Evolutionary conservation across 2,329 filamentous ascomycete genomes (phyloP), one percentile per base, ranked within the genome.

Genomic region (Diaporthe sp.): DNA sequence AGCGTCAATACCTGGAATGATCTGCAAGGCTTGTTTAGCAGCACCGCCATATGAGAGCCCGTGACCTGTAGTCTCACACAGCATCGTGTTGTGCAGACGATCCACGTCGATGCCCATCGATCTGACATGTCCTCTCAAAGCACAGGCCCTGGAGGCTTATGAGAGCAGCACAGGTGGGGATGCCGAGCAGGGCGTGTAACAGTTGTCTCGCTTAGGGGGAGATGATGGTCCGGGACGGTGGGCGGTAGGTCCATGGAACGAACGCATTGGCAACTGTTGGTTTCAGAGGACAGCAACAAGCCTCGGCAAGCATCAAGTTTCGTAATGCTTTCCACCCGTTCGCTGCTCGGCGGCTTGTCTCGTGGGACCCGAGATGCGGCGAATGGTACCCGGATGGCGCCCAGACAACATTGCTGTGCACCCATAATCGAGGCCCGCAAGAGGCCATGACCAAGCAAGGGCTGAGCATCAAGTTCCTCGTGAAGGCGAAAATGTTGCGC

Each of bases 181-280:
- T 42, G 34, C 65, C 65, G 65, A 55, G 49, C 49, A 55, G 34
- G 34, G n/a, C 13, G 65, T 70, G 65, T 55, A 70, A 55, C 65
- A 34, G 19, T 42, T 70, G 65, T 68, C 65, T 70, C 65, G 65
- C 65, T 70, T 70, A 55, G 10, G 49, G 22, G 65, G 34, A 70
- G 46, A 53, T 70, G 49, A 70, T 55, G 65, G 46, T n/a, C 46
- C 34, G 49, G 49, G 65, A 37, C 17, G 28, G 28, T 5, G 12
- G 65, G 46, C 49, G 49, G 22, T 34, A 37, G 65, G 65, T 13
- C 31, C 34, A 55, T 42, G n/a, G 34, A 25, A 42, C 28, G 65
- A 49, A 22, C 34, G 61, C 28, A 19, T 34, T 31, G 44, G 61
- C 42, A 46, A n/a, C 42, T 65, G 61, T 42, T 65, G 31, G 42